Conservation (phyloP, 139 green algal species). For the Diplosphaera chodatii region DNA sequence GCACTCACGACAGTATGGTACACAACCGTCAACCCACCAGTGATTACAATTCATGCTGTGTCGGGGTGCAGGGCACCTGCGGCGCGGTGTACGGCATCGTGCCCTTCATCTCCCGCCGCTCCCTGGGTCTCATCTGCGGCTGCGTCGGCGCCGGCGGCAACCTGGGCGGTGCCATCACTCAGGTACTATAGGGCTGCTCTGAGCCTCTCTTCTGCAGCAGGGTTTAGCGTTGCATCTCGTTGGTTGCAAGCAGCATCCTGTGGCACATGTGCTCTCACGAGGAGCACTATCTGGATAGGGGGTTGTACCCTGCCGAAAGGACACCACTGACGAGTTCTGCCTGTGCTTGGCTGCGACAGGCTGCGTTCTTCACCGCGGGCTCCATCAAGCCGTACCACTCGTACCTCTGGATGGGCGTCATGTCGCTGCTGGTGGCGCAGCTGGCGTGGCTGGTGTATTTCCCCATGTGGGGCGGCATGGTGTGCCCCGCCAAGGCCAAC, state of each 20-base stretch:
- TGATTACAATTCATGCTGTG: too few species aligned
- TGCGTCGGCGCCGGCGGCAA: conserved; percentile 90
- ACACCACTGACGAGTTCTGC: too few species aligned
- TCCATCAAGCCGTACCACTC: conserved; percentile 52
- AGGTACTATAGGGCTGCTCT: conserved; percentile 37
- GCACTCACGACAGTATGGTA: too few species aligned
- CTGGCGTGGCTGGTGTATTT: conserved; percentile 75
- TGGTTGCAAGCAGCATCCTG: too few species aligned
- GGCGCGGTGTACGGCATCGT: conserved; percentile 74
- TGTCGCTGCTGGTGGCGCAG: conserved; percentile 61
- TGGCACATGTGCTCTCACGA: neutral
- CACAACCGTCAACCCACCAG: too few species aligned
- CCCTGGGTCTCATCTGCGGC: conserved; percentile 79
- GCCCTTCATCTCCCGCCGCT: conserved; percentile 80
- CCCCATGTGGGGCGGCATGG: conserved; percentile 90
- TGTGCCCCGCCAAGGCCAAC: conserved; percentile 48
- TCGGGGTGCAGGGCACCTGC: conserved; percentile 21
- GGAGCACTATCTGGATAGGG: neutral
- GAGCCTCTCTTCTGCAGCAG: too few species aligned
- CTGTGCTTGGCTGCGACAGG: too few species aligned
- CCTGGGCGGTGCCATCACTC: conserved; percentile 74
- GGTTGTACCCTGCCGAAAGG: neutral
- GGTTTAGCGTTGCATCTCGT: too few species aligned
- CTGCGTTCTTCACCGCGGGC: conserved; percentile 1
- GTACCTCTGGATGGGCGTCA: conserved; percentile 82